Conservation (phyloP, 2,329 filamentous ascomycete genomes). For the Massarina eburnea region DNA sequence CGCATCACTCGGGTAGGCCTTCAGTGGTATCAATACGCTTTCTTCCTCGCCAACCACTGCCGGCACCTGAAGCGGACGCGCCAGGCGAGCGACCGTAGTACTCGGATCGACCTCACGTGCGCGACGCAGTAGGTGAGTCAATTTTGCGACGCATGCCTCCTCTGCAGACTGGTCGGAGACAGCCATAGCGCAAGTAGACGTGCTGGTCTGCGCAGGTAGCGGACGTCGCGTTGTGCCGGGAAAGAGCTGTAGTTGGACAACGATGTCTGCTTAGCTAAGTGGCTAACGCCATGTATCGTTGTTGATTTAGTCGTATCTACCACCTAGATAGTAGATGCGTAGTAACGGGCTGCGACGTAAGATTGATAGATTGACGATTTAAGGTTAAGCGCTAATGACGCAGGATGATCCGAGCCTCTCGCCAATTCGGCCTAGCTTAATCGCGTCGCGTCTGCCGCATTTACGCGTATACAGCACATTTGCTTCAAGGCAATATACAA, state of each 20-base stretch:
- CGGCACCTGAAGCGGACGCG: constrained; percentile 48
- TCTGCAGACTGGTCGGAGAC: constrained; percentile 17
- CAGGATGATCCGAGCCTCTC: constrained; percentile 1
- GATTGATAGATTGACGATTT: constrained; percentile 6
- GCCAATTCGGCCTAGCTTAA: neutral
- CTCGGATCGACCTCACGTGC: constrained; percentile 45
- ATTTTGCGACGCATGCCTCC: constrained; percentile 20
- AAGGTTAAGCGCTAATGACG: constrained; percentile 13
- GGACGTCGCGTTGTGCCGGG: no score
- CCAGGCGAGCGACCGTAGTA: constrained; percentile 48
- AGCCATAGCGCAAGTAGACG: constrained; percentile 24
- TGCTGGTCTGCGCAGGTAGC: no score
- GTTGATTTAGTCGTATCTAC: no score
- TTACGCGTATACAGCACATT: no score
- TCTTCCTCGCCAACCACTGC: constrained; percentile 39
- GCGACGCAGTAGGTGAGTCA: constrained; percentile 45
- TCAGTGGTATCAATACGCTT: constrained; percentile 25
- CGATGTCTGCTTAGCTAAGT: no score
- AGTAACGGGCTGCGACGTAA: no score
- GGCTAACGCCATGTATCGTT: no score
- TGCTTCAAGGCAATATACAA: no score
- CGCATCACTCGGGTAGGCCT: constrained; percentile 6
- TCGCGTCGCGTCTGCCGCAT: neutral
- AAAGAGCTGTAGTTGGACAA: no score
- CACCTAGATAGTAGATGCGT: no score